Conservation (phyloP, 2,329 filamentous ascomycete genomes). For the Trichophyton rubrum region DNA sequence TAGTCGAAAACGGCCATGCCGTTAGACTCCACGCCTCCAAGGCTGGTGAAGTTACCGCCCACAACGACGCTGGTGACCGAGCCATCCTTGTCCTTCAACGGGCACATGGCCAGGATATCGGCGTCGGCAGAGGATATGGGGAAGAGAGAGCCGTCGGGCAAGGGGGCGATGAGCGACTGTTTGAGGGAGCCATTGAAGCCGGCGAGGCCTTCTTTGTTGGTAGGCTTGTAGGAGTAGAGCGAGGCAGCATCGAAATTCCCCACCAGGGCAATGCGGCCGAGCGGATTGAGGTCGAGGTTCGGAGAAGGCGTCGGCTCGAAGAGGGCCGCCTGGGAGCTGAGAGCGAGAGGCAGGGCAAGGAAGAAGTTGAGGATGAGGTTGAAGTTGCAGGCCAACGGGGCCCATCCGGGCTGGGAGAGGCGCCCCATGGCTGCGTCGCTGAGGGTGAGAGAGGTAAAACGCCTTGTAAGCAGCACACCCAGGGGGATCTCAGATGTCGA, state of each 20-base stretch:
- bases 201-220: slow-evolving; percentile 47
- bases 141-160: slow-evolving; percentile 75
- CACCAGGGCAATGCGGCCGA: slow-evolving; percentile 73
- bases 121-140: slow-evolving; percentile 66
- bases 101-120: slow-evolving; percentile 78
- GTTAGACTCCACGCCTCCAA: slow-evolving; percentile 62
- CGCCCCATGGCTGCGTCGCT: slow-evolving; percentile 2
- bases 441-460: no score
- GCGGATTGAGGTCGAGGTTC: slow-evolving; percentile 55
- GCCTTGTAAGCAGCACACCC: no score
- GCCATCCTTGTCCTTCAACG: slow-evolving; percentile 56
- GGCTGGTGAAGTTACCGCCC: slow-evolving; percentile 88
- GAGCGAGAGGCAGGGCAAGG: slow-evolving; percentile 9
- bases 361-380: neutral
- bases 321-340: slow-evolving; percentile 21
- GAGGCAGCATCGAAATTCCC: slow-evolving; percentile 90
- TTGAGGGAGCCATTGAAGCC: slow-evolving; percentile 36
- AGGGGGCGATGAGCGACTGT: slow-evolving; percentile 63
- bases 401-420: slow-evolving; percentile 19
- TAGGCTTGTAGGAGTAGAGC: slow-evolving; percentile 71
- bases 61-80: slow-evolving; percentile 63
- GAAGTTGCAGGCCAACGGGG: neutral
- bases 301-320: slow-evolving; percentile 27
- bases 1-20: slow-evolving; percentile 74
- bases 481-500: no score